These are phyloP conservation scores for Taphrina pruni DNA, from an alignment of 1,139 yeast species.

Conservation along the genomic window DNA sequence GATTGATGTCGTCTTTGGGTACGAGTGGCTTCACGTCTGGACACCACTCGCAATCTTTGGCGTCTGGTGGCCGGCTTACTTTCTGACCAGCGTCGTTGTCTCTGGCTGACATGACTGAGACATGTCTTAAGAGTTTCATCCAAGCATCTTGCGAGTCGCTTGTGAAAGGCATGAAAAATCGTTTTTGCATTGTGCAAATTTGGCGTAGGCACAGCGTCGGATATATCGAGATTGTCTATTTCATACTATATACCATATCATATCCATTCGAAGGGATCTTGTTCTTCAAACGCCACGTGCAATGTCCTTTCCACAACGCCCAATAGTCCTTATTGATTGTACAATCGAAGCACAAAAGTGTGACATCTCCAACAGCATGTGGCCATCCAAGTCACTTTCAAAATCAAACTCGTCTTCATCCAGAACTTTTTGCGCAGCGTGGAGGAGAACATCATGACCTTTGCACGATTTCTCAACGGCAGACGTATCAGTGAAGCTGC, in stretches of 20 bases:
- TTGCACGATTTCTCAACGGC: background rate
- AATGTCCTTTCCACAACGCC: constrained; percentile 5
- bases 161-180: too few species aligned
- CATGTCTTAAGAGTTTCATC: too few species aligned
- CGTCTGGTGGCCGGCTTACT: constrained; percentile 39
- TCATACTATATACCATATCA: background rate
- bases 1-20: constrained; percentile 26
- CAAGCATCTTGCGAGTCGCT: background rate
- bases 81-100: constrained; percentile 30
- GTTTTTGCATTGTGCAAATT: background rate
- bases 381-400: background rate
- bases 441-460: background rate
- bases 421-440: background rate
- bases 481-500: background rate
- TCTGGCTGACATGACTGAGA: background rate
- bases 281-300: background rate
- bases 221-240: background rate
- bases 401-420: background rate
- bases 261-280: background rate
- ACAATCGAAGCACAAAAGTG: background rate
- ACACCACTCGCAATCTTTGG: constrained; percentile 39
- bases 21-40: constrained; percentile 33
- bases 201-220: background rate
- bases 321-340: background rate
- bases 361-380: background rate